Evolutionary conservation across 306 rosid species (phyloP).

Genomic region (Quercus variabilis): DNA sequence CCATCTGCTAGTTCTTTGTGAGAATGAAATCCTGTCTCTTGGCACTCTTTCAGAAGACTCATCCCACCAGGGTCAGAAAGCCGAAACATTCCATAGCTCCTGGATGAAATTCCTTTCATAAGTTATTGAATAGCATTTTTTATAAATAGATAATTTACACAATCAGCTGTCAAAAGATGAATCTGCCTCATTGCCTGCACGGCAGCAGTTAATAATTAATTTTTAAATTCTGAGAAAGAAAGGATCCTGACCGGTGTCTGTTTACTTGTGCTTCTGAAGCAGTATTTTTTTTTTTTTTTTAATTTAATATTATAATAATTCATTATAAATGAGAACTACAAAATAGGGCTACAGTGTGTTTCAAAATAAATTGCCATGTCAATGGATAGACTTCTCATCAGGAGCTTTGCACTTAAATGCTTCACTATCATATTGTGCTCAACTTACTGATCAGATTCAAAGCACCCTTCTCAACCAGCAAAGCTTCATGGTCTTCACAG

Average conservation of each 20-base stretch:
- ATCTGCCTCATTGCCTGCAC: neutral
- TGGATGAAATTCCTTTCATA: constrained; percentile 13
- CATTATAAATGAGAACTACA: neutral
- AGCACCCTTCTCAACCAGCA: neutral
- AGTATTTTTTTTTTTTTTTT: neutral
- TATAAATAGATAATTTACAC: neutral
- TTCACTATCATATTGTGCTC: no score
- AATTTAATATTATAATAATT: neutral
- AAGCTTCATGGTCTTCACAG: neutral
- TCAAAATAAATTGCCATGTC: no score
- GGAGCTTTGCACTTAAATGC: no score
- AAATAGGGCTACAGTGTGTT: neutral
- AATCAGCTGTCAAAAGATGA: neutral
- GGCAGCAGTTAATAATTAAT: neutral
- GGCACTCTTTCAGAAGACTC: constrained; percentile 54
- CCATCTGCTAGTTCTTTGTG: constrained; percentile 61
- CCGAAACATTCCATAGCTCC: constrained; percentile 72
- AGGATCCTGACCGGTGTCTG: neutral
- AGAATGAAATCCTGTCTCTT: constrained; percentile 62
- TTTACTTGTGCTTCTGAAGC: neutral
- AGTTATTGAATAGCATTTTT: neutral
- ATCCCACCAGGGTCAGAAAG: constrained; percentile 70
- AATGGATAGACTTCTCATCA: no score
- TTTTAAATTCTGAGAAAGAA: neutral
- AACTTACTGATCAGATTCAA: no score